Evolutionary conservation across 2,329 filamentous ascomycete genomes (phyloP), one percentile per base, ranked within the genome.

Genomic region (Microdochium bolleyi): DNA sequence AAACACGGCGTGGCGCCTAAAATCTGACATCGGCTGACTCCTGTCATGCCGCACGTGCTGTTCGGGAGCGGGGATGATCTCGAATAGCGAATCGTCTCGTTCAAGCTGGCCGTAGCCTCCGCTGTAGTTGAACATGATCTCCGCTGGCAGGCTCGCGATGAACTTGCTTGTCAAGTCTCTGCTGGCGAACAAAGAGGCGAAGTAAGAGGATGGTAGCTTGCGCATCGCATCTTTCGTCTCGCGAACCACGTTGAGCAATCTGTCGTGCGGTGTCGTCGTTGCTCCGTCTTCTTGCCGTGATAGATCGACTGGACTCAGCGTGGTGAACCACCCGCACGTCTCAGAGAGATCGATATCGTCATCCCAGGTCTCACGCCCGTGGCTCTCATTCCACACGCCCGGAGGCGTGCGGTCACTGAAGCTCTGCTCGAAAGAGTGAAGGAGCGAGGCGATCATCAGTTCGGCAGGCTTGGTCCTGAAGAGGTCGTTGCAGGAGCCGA

Each of bases 271-370:
- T 16, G 30, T 8, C 8, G 8, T 38, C 8, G 19, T 21, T 10
- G 21, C 44, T 19, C 24, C 19, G 21, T 21, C n/a, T 13, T 48
- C 21, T 13, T 24, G 21, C 11, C 5, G 21, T 8, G 9, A 4
- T 8, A 48, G 11, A 49, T 52, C 30, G 16, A 60, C 30, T 2
- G 59, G 59, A 16, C 32, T 53, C 27, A 61, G 24, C 3, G 56
- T 60, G 4, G 61, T 62, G 34, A 62, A 62, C 61, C 60, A 63
- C 10, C 61, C 61, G 1, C 62, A 55, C 11, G 60, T 61, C 16
- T 50, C 46, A 1, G 60, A 57, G 9, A 62, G 38, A 44, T 63
- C 57, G 14, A 60, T 53, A 3, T 46, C 50, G 4, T 51, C 22
- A 14, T 59, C 55, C 49, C 53, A 57, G 8, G 56, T 41, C 34